Base-by-base conservation (phyloP, 2,329 filamentous ascomycete species). In the Ceratocystis alfenasii region DNA sequence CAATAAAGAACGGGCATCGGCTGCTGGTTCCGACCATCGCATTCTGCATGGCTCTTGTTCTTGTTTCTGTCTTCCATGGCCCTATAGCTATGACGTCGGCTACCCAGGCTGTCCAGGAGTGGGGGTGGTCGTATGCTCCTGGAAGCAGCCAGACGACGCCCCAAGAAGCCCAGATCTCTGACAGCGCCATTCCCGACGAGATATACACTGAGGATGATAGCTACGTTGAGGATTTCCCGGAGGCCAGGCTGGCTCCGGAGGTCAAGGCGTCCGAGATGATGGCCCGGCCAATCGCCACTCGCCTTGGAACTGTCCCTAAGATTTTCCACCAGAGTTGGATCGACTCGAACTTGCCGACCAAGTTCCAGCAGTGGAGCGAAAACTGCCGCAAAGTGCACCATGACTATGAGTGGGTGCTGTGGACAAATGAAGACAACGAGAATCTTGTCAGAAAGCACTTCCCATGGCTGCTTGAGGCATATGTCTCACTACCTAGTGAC, bases 361-460 rank as follows among this genome's bases (percentile, higher is more conserved):
- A 72, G 68, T 73, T 75, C 41, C 62, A 72, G 41, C 59, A 68
- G 53, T 75, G 74, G 74, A 75, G 73, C 66, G 65, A 67, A n/a
- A 69, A 68, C 2, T 75, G 74, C 64, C 70, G 73, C 15, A 46
- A 66, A 53, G 68, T 69, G 57, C 73, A 75, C 60, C 68, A 69
- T 5, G 71, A 73, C 62, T 75, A 73, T 71, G 73, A 75, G 67
- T 75, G 72, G 71, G 73, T 75, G 28, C 67, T 75, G 15, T 75
- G 74, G 74, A 75, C 74, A 3, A 73, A 75, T 62, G 71, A 74
- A 46, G 74, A 75, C 63, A 75, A 75, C 67, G 69, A 73, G 48
- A 68, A 69, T n/a, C 69, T 75, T 46, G 73, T 75, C 10, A 65
- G 70, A 53, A 71, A 65, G 63, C 70, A 73, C 64, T 74, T 74